Evolutionary conservation across 805 yeast genomes (phyloP), one percentile per base, ranked within the genome.

Genomic region (Saturnispora kantuleensis): DNA sequence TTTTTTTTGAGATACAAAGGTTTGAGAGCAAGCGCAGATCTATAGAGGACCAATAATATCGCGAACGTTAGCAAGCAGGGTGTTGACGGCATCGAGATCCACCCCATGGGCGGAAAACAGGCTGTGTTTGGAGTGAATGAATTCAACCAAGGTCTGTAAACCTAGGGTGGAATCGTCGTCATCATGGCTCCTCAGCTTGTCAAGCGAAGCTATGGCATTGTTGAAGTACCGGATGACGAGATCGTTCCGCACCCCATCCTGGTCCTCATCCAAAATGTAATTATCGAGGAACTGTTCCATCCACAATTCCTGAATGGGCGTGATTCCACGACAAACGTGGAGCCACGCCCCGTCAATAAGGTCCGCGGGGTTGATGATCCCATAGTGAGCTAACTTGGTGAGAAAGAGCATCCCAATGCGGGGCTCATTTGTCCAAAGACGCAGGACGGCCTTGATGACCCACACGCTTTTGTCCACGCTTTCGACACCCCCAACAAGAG

Each of bases 361-460:
- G n/a, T 71, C 60, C 16, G 52, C 51, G 2, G 71, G 57, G 5
- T 64, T 51, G 17, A 80, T 21, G 26, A 21, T 58, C 2, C 67
- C 71, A 42, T 66, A 66, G 21, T 67, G 64, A 44, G 69, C 66
- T 47, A 82, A 64, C 42, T 73, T 69, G 49, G 76, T 79, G 35
- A 77, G 58, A 10, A 82, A 73, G 47, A 81, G 64, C 45, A 68
- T 75, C 1, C 84, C 93, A 43, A 77, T 75, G 55, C 79, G 74
- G 1, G 84, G 81, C 47, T 79, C 77, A 38, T 68, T 65, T 46
- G 71, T 70, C 93, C 94, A 84, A 55, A 73, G 77, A 39, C 74
- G 65, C 33, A 84, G 55, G 2, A 81, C 76, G 1, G 81, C 71
- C 21, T 70, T 74, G 36, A 82, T 70, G 10, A 77, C 68, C 69